Base-by-base conservation (phyloP, 2,329 filamentous ascomycete genomes). In the Epichloe sp. region DNA sequence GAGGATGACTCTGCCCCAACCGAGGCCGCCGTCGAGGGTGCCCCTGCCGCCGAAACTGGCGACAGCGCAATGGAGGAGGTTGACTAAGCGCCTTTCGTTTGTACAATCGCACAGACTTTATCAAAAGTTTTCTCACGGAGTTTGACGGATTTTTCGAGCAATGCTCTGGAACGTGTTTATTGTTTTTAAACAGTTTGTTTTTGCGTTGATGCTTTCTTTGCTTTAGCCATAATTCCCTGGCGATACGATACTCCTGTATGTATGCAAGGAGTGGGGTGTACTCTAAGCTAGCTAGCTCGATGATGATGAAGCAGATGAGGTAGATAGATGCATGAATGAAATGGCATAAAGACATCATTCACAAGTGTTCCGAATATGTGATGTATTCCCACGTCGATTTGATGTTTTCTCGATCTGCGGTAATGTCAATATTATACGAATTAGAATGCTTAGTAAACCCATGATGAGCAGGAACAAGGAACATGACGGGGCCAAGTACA, bases 21-120 rank as follows among this genome's bases (percentile, higher is more conserved):
- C 50, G 80, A 78, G 62, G 77, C 77, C 53, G 65, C 68, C 40
- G 68, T 69, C 51, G 82, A 78, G 57, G 85, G 85, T 71, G 70
- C 69, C 46, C 67, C 72, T 55, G 71, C 70, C 53, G 74, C 74
- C 58, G 79, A 80, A 70, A 75, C 85, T 58, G 85, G 84, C 62
- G 89, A 95, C 82, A 94, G 86, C 76, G 85, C 90, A 71, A 98
- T 98, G 93, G 93, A 98, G 83, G 93, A 98, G 83, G 93, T 98
- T 69, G 93, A 98, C 81, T 98, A 95, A 77, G 64, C 44, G 54
- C 55, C 53, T 54, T 56, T 44, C 53, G 56, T 48, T 54, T 54
- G 52, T 57, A 61, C 57, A 60, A 63, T 64, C 55, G 63, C 63
- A 68, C 63, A 67, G 64, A 64, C 59, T 57, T 60, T 59, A 54